Base-by-base conservation (phyloP, 139 green algal species). In the Nannochloris sp. region DNA sequence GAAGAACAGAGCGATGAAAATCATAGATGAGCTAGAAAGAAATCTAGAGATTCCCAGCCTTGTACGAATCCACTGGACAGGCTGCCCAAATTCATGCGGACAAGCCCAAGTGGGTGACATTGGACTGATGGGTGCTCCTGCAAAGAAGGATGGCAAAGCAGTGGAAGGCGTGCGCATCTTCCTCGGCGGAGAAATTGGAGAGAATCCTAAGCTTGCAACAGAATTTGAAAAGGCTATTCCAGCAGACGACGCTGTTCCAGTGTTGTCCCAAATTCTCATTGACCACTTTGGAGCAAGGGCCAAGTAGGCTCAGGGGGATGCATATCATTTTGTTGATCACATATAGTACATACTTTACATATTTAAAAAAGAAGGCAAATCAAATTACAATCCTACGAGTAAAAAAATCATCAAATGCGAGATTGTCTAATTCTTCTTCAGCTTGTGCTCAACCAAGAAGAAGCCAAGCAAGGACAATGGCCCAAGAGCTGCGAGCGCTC, bases 1-100 rank as follows among this genome's bases (percentile, higher is more conserved):
- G 31, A 99, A 99, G 78, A 74, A 79, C 48, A 59, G 76, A 5
- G 87, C 79, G 11, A 73, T 91, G 71, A 69, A 81, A 48, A 50
- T 97, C 5, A 79, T 88, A 4, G 60, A 83, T 66, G 66, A 86
- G 65, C 82, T 98, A 67, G 92, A 97, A 72, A 63, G 65, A 48
- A 65, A 88, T 70, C 66, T 98, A 51, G 74, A 96, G 44, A 69
- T 97, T 20, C 76, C 85, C 0, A 53, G 69, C 9, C 20, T 78
- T 0, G 82, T 99, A 16, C 83, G 93, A 69, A 95, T 99, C 26
- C 92, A 98, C 81, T 97, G 84, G 82, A 98, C 93, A 9, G 93
- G 93, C 37, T 99, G 93, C 83, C 93, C 93, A 58, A 99, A 98
- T 85, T 89, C 84, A 14, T 99, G 93, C 69, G 93, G 87, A 4